Evolutionary conservation across 352 stramenopile species (phyloP), one percentile per base, ranked within the genome.

Genomic region (Phytopythium vexans): DNA sequence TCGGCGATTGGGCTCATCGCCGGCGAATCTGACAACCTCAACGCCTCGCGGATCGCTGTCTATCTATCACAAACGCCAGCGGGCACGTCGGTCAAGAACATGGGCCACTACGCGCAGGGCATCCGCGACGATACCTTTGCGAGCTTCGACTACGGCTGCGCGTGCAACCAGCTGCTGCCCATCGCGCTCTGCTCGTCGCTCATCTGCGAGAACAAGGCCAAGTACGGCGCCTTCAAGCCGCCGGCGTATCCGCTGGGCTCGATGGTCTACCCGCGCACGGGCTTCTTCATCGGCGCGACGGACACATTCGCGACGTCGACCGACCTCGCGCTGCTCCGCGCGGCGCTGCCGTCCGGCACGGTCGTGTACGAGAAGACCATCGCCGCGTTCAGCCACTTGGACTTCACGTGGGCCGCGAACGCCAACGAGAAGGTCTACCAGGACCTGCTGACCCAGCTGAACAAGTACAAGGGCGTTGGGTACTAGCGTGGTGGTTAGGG

Each of bases 41-140:
- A 86, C 54, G 50, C 45, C 37, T 75, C 67, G 10, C 66, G 74
- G 1, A 63, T 86, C 8, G 47, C 66, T 34, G 72, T 86, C 2
- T 86, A 86, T 21, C 48, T 83, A n/a, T 67, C 70, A 12, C 58
- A 86, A 39, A 78, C 66, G 34, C 72, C 72, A 1, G 68, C 72
- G 8, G 72, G 72, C 27, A 84, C 72, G 8, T 82, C 72, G 4
- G 68, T 82, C 27, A 86, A 82, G 56, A 86, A 78, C 45, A 54
- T 84, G 43, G 68, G 41, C 0, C 75, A 81, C 49, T 86, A 66
- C 50, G 70, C 70, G 8, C 75, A 84, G 47, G 64, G 41, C 41
- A 81, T 84, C 39, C 75, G 75, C 32, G 54, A 64, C 34, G 44
- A 69, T 11, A 76, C 65, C 6, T 86, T 80, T 49, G 48, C 68